Evolutionary conservation across 805 yeast species (phyloP).

Genomic region (Candida jianshihensis): DNA sequence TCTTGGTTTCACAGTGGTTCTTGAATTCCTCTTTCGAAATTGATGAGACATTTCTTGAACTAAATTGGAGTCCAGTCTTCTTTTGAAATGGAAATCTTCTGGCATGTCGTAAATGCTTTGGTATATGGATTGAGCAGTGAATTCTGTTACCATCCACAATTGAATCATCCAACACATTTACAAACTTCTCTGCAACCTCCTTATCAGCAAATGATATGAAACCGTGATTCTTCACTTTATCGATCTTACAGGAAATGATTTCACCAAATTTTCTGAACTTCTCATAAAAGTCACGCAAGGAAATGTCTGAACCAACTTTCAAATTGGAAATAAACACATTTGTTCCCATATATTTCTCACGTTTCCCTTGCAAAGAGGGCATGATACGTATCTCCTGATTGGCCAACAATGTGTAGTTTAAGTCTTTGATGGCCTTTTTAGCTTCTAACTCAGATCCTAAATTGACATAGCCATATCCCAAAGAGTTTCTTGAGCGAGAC

Average conservation of each 20-base stretch:
- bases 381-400: conserved; percentile 45
- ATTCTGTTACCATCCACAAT: conserved; percentile 25
- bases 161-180: conserved; percentile 24
- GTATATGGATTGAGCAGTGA: conserved; percentile 36
- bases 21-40: neutral
- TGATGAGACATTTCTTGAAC: neutral
- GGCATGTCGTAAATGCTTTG: conserved; percentile 12
- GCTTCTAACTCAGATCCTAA: conserved; percentile 47
- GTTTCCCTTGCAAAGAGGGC: conserved; percentile 46
- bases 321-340: conserved; percentile 45
- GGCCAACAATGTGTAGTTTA: conserved; percentile 40
- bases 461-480: conserved; percentile 72
- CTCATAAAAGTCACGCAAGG: conserved; percentile 42
- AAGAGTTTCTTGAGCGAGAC: conserved; percentile 43
- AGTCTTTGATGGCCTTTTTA: conserved; percentile 44
- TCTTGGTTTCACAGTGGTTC: neutral
- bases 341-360: conserved; percentile 33
- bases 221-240: conserved; percentile 31
- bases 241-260: conserved; percentile 35
- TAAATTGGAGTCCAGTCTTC: neutral
- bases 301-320: conserved; percentile 19
- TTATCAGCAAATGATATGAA: conserved; percentile 31
- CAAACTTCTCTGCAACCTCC: conserved; percentile 28
- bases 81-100: neutral
- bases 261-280: conserved; percentile 42